Evolutionary conservation across 305 asterid species (phyloP), one percentile per base, ranked within the genome.

Genomic region (Rubia balearica): DNA sequence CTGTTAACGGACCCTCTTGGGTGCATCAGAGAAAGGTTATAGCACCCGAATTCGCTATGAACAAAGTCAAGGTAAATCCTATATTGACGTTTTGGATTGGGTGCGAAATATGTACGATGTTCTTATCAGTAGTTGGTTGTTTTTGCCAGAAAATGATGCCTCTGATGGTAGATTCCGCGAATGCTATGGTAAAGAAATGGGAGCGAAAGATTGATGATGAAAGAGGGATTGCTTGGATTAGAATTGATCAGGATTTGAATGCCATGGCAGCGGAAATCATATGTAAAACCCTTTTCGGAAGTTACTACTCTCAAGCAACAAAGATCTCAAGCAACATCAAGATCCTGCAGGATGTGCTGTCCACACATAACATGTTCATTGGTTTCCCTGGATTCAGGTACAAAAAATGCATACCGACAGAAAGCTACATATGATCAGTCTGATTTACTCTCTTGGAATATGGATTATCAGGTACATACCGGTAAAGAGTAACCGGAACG

Each of bases 21-120:
- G 30, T 64, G 27, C 51, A 64, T 64, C 68, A 64, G 51, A 64
- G 68, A 64, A 64, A 64, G 64, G 68, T 64, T 64, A 38, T 64
- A 64, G 68, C 68, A 16, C 30, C 68, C n/a, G 68, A 65, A 21
- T 65, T 65, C 55, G 45, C 46, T 8, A 65, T 65, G 51, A 51
- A 65, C 55, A 65, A 42, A 65, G 55, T 65, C 30, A 65, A 65
- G 69, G 69, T 65, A 41, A 65, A 6, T 61, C 13, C 65, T 61
- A 17, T 6, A 0, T 17, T 51, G 59, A 51, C 14, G 65, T 61
- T 33, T 61, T 4, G 38, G 40, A 60, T 27, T 27, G 38, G 7
- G 4, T 51, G 64, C 17, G 1, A 59, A 22, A 11, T 19, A 57
- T 57, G 33, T 21, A 57, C 14, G 36, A 3, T 60, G n/a, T 60